Evolutionary conservation across 257 asterid species (phyloP).

Genomic region (Nicotiana undulata): DNA sequence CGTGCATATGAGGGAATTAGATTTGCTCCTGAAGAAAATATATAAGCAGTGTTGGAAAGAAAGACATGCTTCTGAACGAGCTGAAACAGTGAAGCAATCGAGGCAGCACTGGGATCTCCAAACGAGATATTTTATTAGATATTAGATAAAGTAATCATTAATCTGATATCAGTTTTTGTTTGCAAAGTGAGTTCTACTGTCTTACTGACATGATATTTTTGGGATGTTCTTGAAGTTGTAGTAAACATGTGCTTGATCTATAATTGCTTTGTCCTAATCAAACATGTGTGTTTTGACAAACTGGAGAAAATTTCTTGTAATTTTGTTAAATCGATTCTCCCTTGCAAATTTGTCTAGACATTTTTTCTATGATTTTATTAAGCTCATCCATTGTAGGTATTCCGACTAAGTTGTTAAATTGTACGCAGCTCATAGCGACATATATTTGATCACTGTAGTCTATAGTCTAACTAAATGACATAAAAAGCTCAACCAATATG

Average conservation of each 20-base stretch:
- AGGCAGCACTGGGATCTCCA: constrained; percentile 61
- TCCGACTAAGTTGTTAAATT: too few species aligned
- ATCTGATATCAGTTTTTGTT: constrained; percentile 59
- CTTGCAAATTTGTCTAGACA: background rate
- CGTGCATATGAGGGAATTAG: constrained; percentile 63
- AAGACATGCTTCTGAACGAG: constrained; percentile 46
- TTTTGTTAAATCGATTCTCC: background rate
- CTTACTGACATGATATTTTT: background rate
- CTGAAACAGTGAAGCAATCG: constrained; percentile 68
- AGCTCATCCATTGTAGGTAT: too few species aligned
- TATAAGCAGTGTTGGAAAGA: constrained; percentile 72
- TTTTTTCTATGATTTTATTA: too few species aligned
- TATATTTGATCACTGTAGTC: too few species aligned
- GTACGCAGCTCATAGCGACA: too few species aligned
- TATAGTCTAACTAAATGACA: background rate
- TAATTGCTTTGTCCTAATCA: background rate
- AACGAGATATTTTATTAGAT: constrained; percentile 59
- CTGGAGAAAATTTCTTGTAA: background rate
- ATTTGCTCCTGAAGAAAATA: constrained; percentile 65
- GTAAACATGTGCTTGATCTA: background rate
- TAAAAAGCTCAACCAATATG: background rate
- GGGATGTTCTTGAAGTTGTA: constrained; percentile 4
- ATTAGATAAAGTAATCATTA: constrained; percentile 15
- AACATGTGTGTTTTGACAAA: background rate
- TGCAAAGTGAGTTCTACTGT: constrained; percentile 46